A percentile compares a stretch with the other conserved stretches of the same genome.
Evolutionary conservation across 306 rosid species (phyloP).

Genomic region (Canavalia gladiata): DNA sequence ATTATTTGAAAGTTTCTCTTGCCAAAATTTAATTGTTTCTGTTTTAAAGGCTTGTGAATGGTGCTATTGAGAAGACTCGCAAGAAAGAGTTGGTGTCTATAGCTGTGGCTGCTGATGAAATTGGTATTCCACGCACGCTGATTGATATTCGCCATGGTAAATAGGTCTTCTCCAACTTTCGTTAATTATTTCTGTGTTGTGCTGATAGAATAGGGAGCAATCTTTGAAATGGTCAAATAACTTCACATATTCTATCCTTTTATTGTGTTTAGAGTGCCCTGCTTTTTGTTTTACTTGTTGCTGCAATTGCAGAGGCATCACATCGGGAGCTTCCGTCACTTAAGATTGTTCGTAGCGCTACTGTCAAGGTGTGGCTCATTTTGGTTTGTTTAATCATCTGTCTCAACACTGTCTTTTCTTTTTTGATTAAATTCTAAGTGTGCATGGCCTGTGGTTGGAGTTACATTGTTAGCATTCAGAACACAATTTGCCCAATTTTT

Average conservation of each 20-base stretch:
- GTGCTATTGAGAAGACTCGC: conserved; percentile 88
- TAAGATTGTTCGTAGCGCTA: conserved; percentile 72
- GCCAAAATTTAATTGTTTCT: background rate
- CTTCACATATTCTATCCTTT: conserved; percentile 12
- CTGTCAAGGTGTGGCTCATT: conserved; percentile 65
- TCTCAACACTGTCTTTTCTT: conserved; percentile 19
- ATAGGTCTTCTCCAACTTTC: conserved; percentile 22
- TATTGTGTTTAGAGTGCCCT: conserved; percentile 1
- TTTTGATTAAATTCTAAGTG: background rate
- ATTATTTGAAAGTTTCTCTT: conserved; percentile 15
- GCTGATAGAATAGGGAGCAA: background rate
- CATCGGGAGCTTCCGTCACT: conserved; percentile 96
- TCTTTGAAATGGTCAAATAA: conserved; percentile 13
- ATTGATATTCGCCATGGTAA: conserved; percentile 96
- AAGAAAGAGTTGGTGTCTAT: conserved; percentile 73
- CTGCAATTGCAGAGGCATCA: conserved; percentile 78
- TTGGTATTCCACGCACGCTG: conserved; percentile 83
- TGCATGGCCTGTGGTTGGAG: background rate
- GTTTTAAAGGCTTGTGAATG: conserved; percentile 82
- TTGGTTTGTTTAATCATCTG: conserved; percentile 28
- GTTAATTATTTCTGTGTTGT: background rate
- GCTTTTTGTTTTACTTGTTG: conserved; percentile 29
- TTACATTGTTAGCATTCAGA: background rate
- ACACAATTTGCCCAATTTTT: conserved; percentile 25
- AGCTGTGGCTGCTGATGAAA: conserved; percentile 78